Evolutionary conservation across 2,329 filamentous ascomycete species (phyloP), one percentile per base, ranked within the genome.

Genomic region (Arthroderma sp.): DNA sequence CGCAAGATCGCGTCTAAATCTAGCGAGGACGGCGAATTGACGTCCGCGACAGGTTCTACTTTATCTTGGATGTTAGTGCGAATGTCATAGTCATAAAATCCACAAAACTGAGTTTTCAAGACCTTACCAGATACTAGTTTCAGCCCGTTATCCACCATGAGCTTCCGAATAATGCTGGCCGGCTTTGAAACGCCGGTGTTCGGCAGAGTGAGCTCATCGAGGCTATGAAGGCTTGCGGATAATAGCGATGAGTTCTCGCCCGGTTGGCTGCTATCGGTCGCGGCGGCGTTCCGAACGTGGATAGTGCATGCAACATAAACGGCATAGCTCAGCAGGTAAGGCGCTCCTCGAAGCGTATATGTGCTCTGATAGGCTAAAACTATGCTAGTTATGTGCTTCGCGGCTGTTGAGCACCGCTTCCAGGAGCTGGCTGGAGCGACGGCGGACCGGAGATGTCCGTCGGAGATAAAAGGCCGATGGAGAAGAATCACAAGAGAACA

Each of bases 401-500:
- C 60, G 50, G 64, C 49, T 50, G 48, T 32, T 51, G 60, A 52
- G 54, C 66, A 56, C 49, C 55, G 39, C 55, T 60, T 57, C 57
- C 57, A 60, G 4, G 57, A 59, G 32, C 43, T 47, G 6, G 53
- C 52, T 9, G 53, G 51, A 2, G 53, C 45, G 31, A 50, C 51
- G 5, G 52, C 50, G 42, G 52, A 52, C 36, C 55, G 52, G 3
- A 59, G 50, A 43, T 62, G 57, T 6, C 57, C 57, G 38, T 57
- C 52, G 4, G 52, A 60, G 0, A 69, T 58, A 49, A 70, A 70
- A 1, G 68, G 66, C 1, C 67, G 63, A 45, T 71, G 65, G 6
- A 71, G 59, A 0, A 71, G 56, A 38, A 71, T 70, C 6, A 61
- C 58, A 8, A 71, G 57, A 4, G 65, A 61, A 47, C 69, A 56